These are phyloP conservation scores for Guyanaporus albipodus DNA, from an alignment of 768 basidiomycete species.

Conservation along the genomic window DNA sequence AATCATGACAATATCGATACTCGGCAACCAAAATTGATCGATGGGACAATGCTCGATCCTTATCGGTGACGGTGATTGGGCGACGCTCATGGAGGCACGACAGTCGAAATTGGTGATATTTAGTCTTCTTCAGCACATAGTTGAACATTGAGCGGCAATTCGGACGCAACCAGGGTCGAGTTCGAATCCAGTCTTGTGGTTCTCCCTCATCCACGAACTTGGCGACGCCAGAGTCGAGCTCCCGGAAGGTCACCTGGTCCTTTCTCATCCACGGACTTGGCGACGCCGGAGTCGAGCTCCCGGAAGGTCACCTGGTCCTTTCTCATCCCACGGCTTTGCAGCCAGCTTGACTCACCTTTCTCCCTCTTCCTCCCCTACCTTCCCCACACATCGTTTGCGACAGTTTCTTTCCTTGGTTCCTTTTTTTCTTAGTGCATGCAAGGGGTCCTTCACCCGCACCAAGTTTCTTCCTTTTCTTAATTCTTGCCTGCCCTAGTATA, in stretches of 20 bases:
- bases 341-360: not conserved
- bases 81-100: too few species aligned
- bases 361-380: too few species aligned
- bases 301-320: conserved; percentile 3
- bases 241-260: not conserved
- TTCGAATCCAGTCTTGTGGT: not conserved
- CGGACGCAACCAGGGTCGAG: not conserved
- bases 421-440: not conserved
- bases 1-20: too few species aligned
- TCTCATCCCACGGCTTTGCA: not conserved
- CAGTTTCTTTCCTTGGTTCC: too few species aligned
- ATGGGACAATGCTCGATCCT: too few species aligned
- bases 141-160: too few species aligned
- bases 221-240: not conserved
- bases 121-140: too few species aligned
- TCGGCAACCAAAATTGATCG: too few species aligned
- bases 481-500: not conserved
- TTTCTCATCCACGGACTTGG: not conserved
- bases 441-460: not conserved
- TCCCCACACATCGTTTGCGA: too few species aligned
- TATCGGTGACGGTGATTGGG: too few species aligned
- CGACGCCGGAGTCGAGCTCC: not conserved
- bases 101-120: too few species aligned
- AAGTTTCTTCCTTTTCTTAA: not conserved
- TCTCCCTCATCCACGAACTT: not conserved